Evolutionary conservation across 2,329 filamentous ascomycete genomes (phyloP), one percentile per base, ranked within the genome.

Genomic region (Sordariomycetes sp.): DNA sequence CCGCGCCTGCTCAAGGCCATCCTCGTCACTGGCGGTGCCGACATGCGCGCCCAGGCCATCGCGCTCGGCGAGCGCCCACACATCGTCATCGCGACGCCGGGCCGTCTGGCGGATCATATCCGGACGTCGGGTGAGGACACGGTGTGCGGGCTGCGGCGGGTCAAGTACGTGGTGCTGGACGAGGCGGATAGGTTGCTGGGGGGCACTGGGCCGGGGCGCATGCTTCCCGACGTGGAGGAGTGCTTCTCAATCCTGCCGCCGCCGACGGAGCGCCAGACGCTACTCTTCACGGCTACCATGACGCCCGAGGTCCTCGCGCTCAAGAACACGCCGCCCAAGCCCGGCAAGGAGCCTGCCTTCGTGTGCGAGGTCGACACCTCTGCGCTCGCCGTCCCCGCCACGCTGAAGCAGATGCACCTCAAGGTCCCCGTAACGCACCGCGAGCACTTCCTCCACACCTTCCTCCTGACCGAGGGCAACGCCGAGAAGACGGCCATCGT

Each of bases 241-340:
- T 96, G 91, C 66, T 77, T 99, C 3, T 85, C 83, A 2, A 85
- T 86, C 1, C 78, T 99, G 0, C 94, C 94, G 0, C 84, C 88
- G 0, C 81, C 89, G 4, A 73, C 79, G 1, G 77, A 89, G 65
- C 82, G 94, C n/a, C 91, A 99, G 70, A 99, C 92, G 0, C 81
- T 95, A 17, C 81, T 99, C 2, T 99, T 99, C 73, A 99, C 94
- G 10, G 94, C 94, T 17, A 99, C 94, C 1, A 85, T 99, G 51
- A 97, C 94, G 0, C 84, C 89, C 2, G 92, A 97, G 73, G 90
- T 99, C 3, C 83, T 89, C 54, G 89, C 89, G 2, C 73, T 97
- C 59, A 94, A 95, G 70, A 81, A 87, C 59, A 81, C 89, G 73
- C 85, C 89, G 10, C 76, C 81, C 45, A 78, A 83, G 51, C 77